Evolutionary conservation across 352 stramenopile genomes (phyloP), one percentile per base, ranked within the genome.

Genomic region (Blastocystis sp.): DNA sequence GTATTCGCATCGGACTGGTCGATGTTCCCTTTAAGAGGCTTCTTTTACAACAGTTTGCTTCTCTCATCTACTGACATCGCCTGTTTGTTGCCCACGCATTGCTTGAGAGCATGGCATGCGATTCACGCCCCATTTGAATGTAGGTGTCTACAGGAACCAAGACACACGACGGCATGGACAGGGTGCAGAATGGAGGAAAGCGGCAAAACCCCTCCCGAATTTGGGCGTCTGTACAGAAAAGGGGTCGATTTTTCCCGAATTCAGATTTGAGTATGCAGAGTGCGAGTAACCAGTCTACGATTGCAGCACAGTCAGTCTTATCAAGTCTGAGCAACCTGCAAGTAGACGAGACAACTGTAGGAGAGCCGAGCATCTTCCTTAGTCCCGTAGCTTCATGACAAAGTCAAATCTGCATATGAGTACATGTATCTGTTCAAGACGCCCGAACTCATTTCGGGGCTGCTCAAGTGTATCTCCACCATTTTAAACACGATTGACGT

Each of bases 371-470:
- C 3, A 10, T 60, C 19, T 17, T 17, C 48, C n/a, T 2, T 66
- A 17, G 23, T 84, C 23, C 17, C 52, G 53, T 84, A 84, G 74
- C 34, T 84, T 11, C 34, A 69, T 21, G 56, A 84, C 61, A 84
- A 84, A 40, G 74, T 84, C 9, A 69, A 84, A 69, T 56, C 65
- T 84, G 74, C 56, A 84, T 84, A 59, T 28, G 56, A 84, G 21
- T 84, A 84, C 45, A 69, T 84, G 74, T 69, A 69, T 69, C 28
- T 84, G 59, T 84, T 84, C 38, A 84, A 84, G 43, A 67, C 14
- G 11, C 23, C 11, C 17, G 52, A 66, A n/a, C 38, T 84, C 34
- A 62, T 62, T 34, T 84, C 74, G 1, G 60, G 69, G 14, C 74
- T 84, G 23, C 48, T 84, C 34, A 70, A 48, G 40, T 43, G 74